These are phyloP conservation scores for Coemansia javaensis DNA, from an alignment of 192 early-diverging fungal species.

Conservation along the genomic window DNA sequence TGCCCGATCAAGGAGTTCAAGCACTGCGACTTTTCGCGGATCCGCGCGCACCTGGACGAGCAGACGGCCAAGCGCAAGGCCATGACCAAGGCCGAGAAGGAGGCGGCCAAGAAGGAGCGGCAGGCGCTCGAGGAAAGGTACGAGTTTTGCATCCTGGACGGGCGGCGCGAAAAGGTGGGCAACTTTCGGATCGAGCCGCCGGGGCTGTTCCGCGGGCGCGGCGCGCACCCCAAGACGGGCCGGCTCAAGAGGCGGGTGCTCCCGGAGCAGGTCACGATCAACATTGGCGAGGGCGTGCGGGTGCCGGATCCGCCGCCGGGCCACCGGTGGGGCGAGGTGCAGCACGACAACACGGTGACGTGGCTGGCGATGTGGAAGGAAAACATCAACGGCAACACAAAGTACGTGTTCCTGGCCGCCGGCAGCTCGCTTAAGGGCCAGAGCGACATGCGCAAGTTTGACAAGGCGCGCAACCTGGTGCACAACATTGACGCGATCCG, in stretches of 20 bases:
- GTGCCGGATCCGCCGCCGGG: slow-evolving; percentile 82
- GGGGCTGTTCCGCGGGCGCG: slow-evolving; percentile 92
- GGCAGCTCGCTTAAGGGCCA: slow-evolving; percentile 91
- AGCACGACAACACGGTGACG: slow-evolving; percentile 86
- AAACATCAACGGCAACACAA: slow-evolving; percentile 88
- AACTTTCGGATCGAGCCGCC: slow-evolving; percentile 98
- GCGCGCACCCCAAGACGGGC: slow-evolving; percentile 93
- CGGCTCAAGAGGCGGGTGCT: slow-evolving; percentile 80
- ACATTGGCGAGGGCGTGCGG: slow-evolving; percentile 71
- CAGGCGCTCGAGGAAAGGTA: slow-evolving; percentile 68
- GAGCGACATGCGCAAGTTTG: slow-evolving; percentile 94
- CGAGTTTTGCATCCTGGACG: slow-evolving; percentile 71
- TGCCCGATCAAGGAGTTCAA: slow-evolving; percentile 69
- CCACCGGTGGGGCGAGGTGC: slow-evolving; percentile 82
- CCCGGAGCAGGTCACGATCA: slow-evolving; percentile 93
- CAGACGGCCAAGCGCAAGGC: slow-evolving; percentile 76
- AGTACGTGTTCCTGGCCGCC: slow-evolving; percentile 95
- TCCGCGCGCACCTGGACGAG: slow-evolving; percentile 70
- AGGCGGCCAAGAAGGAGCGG: slow-evolving; percentile 69
- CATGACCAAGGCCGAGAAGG: slow-evolving; percentile 89
- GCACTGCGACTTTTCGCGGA: slow-evolving; percentile 86
- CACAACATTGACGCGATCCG: slow-evolving; percentile 65
- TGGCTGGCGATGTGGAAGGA: slow-evolving; percentile 99
- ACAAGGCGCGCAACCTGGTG: slow-evolving; percentile 87
- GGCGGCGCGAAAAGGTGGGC: slow-evolving; percentile 93